Base-by-base conservation (phyloP, 2,329 filamentous ascomycete species). In the Macrophomina phaseolina region DNA sequence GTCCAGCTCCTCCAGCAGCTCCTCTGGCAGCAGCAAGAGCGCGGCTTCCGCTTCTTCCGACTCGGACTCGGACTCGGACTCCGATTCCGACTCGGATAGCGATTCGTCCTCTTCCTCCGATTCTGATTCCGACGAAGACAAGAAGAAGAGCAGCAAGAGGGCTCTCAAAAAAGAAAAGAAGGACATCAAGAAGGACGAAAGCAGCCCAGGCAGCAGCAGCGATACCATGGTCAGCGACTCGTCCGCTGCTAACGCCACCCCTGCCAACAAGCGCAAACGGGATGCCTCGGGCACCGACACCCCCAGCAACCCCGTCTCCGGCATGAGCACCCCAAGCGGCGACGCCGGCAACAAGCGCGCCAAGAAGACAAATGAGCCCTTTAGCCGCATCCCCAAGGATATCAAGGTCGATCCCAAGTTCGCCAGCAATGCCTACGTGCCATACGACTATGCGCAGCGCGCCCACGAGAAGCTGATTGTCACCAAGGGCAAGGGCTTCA, bases 401-500 rank as follows among this genome's bases (percentile, higher is more conserved):
- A 86, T 87, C 72, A 81, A 82, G 69, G 90, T 92, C 67, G 90
- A 93, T 73, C 84, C 87, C 28, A 87, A 83, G 73, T 90, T 93
- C 72, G 77, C 88, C 2, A 93, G 90, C 72, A 97, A 98, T 80
- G 87, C 87, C 14, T 98, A 94, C 77, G 85, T 92, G 11, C 85
- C 89, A 28, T 93, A 97, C 77, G 90, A 91, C 70, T 99, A 98
- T 81, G 94, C 94, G 30, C 90, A 95, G 73, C 89, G 89, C 72
- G 96, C 96, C 8, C 92, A 94, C 76, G 87, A 93, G 71, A 94
- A 97, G 76, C 82, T 99, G 69, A 92, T 93, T 58, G 87, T 97
- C 46, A 98, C 94, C 38, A 92, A 91, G 78, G 95, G 95, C 74
- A 98, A 97, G 83, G 93, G 93, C 4, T 99, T 99, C 81, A 98